Percentiles rank a stretch among this genome's conserved stretches.
Evolutionary conservation across 2,329 filamentous ascomycete genomes (phyloP).

Genomic region (Eurotiales sp.): DNA sequence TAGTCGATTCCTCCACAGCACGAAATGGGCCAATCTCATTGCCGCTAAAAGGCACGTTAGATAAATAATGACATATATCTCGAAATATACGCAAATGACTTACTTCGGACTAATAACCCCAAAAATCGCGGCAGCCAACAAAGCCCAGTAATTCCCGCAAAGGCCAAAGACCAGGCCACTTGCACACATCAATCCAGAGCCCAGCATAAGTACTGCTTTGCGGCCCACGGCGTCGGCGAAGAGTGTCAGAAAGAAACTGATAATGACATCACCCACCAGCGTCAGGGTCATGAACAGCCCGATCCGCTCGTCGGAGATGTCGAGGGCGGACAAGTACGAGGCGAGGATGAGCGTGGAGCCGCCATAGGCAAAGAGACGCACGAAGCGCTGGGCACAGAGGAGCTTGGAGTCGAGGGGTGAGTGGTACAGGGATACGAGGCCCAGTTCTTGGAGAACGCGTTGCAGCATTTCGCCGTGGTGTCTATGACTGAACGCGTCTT

Average conservation of each 20-base stretch:
- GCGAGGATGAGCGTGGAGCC: slow-evolving; percentile 59
- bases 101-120: slow-evolving; percentile 59
- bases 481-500: neutral
- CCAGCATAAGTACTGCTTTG: slow-evolving; percentile 51
- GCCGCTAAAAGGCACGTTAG: slow-evolving; percentile 36
- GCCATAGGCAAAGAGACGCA: slow-evolving; percentile 63
- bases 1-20: slow-evolving; percentile 62
- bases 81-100: slow-evolving; percentile 18
- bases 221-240: slow-evolving; percentile 58
- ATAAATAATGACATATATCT: neutral
- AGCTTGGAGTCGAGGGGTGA: slow-evolving; percentile 37
- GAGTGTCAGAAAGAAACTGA: slow-evolving; percentile 56
- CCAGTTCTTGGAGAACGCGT: slow-evolving; percentile 29
- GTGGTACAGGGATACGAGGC: slow-evolving; percentile 34
- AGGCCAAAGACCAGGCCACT: slow-evolving; percentile 55
- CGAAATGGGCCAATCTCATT: slow-evolving; percentile 66
- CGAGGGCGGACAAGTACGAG: slow-evolving; percentile 56
- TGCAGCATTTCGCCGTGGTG: neutral
- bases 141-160: slow-evolving; percentile 57
- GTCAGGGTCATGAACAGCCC: slow-evolving; percentile 65
- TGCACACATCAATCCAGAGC: slow-evolving; percentile 54
- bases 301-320: slow-evolving; percentile 56
- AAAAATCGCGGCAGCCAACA: slow-evolving; percentile 56
- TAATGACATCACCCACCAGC: slow-evolving; percentile 57
- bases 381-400: slow-evolving; percentile 39